These are phyloP conservation scores for Neofusicoccum parvum DNA, from an alignment of 2,329 filamentous ascomycete species.

Conservation along the genomic window DNA sequence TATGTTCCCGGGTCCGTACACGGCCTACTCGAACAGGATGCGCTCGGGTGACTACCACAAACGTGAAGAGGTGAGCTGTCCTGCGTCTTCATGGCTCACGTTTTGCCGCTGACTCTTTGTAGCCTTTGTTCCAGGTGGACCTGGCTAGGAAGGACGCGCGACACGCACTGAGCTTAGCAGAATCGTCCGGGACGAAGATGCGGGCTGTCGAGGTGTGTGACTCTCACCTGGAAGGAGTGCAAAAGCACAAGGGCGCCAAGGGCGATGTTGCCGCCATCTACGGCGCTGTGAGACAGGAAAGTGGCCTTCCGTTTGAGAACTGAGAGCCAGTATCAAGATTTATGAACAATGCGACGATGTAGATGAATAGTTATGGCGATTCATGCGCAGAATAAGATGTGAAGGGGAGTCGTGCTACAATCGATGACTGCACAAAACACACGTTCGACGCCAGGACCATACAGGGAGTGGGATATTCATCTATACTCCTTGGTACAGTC, in stretches of 20 bases:
- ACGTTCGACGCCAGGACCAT: too few relatives aligned
- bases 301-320: conserved; percentile 74
- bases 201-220: conserved; percentile 68
- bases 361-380: neutral
- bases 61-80: conserved; percentile 56
- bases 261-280: conserved; percentile 85
- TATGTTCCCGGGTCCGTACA: conserved; percentile 76
- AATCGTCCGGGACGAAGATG: conserved; percentile 63
- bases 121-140: conserved; percentile 81
- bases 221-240: conserved; percentile 68
- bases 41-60: conserved; percentile 73
- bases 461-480: too few relatives aligned
- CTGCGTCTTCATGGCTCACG: too few relatives aligned
- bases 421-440: too few relatives aligned
- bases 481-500: too few relatives aligned
- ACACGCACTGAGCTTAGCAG: conserved; percentile 71
- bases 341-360: neutral
- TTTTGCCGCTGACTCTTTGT: neutral
- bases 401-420: too few relatives aligned
- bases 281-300: conserved; percentile 74
- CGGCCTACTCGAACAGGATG: conserved; percentile 76
- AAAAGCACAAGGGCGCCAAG: conserved; percentile 67
- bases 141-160: conserved; percentile 79
- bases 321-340: neutral
- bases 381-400: too few relatives aligned